phyloP scores from a whole-genome alignment of 2,329 filamentous ascomycete genomes.

The Didymella lethalis region DNA sequence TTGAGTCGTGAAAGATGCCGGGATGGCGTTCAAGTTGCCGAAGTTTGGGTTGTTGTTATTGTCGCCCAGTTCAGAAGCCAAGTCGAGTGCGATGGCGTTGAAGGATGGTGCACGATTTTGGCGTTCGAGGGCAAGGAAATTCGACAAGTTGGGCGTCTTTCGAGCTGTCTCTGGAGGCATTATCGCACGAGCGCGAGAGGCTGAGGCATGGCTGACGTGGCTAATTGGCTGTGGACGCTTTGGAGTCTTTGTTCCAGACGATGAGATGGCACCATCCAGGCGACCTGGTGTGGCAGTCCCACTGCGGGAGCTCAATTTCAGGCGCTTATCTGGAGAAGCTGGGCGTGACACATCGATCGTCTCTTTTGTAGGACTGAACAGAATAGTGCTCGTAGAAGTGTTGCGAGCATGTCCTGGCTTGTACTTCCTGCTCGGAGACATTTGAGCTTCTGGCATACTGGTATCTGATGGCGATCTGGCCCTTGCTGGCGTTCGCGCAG shows the following conservation, averaged over 20 bases:
- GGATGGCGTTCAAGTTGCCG: constrained; percentile 69
- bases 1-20: constrained; percentile 81
- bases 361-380: constrained; percentile 73
- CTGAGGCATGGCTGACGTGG: constrained; percentile 31
- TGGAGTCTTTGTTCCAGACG: constrained; percentile 53
- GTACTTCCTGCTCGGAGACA: constrained; percentile 40
- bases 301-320: constrained; percentile 42
- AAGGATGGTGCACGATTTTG: constrained; percentile 66
- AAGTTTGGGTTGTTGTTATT: constrained; percentile 66
- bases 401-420: constrained; percentile 71
- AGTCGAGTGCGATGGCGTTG: constrained; percentile 67
- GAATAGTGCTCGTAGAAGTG: constrained; percentile 80
- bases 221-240: constrained; percentile 44
- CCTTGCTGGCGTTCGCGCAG: constrained; percentile 34
- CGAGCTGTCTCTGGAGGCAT: constrained; percentile 60
- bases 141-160: constrained; percentile 64
- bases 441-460: constrained; percentile 45
- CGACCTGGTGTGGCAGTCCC: constrained; percentile 47
- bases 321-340: constrained; percentile 40
- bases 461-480: constrained; percentile 39
- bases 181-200: constrained; percentile 44
- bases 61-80: constrained; percentile 76
- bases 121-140: constrained; percentile 61
- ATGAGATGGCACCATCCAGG: constrained; percentile 26
- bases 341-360: constrained; percentile 49